phyloP scores from a whole-genome alignment of 2,329 filamentous ascomycete species.

The Akanthomyces uredinophilus region DNA sequence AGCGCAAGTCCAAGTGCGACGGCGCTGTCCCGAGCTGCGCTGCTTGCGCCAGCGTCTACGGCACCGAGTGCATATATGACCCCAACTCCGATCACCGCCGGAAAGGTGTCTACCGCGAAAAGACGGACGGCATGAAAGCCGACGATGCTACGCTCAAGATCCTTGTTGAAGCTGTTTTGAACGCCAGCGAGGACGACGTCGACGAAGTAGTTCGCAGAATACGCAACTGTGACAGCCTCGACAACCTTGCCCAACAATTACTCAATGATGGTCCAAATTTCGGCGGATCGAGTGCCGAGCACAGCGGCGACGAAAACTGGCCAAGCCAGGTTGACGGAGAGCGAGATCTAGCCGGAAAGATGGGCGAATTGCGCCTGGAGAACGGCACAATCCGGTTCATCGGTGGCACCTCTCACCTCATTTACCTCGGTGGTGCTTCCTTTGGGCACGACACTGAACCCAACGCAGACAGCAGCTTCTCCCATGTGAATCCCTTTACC shows the following conservation, averaged over 20 bases:
- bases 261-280: slow-evolving; percentile 26
- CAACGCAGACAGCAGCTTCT: slow-evolving; percentile 41
- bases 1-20: slow-evolving; percentile 84
- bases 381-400: slow-evolving; percentile 88
- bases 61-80: slow-evolving; percentile 87
- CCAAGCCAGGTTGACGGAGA: slow-evolving; percentile 53
- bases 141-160: slow-evolving; percentile 83
- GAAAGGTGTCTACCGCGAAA: slow-evolving; percentile 95
- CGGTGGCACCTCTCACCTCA: slow-evolving; percentile 88
- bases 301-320: slow-evolving; percentile 35
- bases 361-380: slow-evolving; percentile 84
- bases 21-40: slow-evolving; percentile 87
- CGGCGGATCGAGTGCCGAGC: slow-evolving; percentile 25
- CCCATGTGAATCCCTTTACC: slow-evolving; percentile 63
- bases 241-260: slow-evolving; percentile 50
- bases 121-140: slow-evolving; percentile 82
- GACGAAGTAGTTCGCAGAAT: slow-evolving; percentile 78
- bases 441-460: slow-evolving; percentile 35
- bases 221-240: slow-evolving; percentile 71
- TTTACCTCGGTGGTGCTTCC: slow-evolving; percentile 61
- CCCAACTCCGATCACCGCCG: slow-evolving; percentile 93
- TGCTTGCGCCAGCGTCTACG: slow-evolving; percentile 92
- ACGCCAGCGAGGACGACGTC: slow-evolving; percentile 83
- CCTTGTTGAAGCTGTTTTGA: slow-evolving; percentile 88
- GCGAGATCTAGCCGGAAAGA: slow-evolving; percentile 80